phyloP scores from a whole-genome alignment of 2,329 filamentous ascomycete species.

The Aspergillus thermomutatus region DNA sequence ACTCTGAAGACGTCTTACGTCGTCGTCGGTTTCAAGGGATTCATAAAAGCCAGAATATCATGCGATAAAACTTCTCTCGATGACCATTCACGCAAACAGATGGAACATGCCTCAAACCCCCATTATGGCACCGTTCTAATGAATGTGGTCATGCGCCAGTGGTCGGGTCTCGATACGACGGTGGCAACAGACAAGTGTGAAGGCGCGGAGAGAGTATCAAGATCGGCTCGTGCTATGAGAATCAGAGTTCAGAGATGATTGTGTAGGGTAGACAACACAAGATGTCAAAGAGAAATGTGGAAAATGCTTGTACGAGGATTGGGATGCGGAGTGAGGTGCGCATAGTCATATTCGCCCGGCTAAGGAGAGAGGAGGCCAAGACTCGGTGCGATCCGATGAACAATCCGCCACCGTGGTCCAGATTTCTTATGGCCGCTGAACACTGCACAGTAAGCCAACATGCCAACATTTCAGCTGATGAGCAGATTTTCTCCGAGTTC shows the following conservation, averaged over 20 bases:
- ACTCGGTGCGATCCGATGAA: background rate
- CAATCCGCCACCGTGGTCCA: background rate
- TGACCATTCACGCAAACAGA: background rate
- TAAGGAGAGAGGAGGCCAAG: background rate
- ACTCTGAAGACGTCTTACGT: slow-evolving; percentile 10
- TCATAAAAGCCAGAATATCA: background rate
- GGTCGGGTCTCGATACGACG: background rate
- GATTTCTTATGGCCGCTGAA: slow-evolving; percentile 11
- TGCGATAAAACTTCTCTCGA: background rate
- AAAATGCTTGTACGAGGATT: background rate
- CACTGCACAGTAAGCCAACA: background rate
- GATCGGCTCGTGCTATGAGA: background rate
- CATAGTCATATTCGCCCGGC: background rate
- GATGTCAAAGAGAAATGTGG: background rate
- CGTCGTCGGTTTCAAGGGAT: slow-evolving; percentile 4
- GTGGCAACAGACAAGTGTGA: background rate
- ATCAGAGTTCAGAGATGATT: background rate
- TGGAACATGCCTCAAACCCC: background rate
- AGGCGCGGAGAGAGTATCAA: background rate
- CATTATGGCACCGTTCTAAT: background rate
- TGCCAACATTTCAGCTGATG: background rate
- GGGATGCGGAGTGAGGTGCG: background rate
- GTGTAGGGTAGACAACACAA: background rate
- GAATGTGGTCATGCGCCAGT: background rate
- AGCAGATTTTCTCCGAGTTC: background rate